phyloP scores from a whole-genome alignment of 331 rosid genomes.

The Arachis monticola region DNA sequence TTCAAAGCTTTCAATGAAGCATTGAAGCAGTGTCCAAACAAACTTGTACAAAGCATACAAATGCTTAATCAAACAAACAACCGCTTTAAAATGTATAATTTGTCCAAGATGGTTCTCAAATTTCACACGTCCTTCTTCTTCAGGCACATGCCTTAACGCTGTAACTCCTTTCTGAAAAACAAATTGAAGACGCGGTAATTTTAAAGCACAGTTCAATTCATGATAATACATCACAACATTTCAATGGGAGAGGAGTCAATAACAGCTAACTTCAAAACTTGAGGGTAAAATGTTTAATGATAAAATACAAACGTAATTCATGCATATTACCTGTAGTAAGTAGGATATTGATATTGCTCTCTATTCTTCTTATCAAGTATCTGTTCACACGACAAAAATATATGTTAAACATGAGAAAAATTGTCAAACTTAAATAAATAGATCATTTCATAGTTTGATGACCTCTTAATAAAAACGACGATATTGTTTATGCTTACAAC shows the following conservation, averaged over 20 bases:
- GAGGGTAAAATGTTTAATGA: conserved; percentile 6
- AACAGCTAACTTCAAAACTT: background rate
- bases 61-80: conserved; percentile 33
- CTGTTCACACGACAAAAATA: conserved; percentile 45
- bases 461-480: background rate
- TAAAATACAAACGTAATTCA: conserved; percentile 9
- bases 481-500: no score
- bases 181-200: conserved; percentile 16
- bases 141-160: conserved; percentile 27
- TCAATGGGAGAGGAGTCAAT: background rate
- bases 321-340: conserved; percentile 48
- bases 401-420: conserved; percentile 23
- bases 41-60: conserved; percentile 36
- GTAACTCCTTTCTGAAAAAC: conserved; percentile 48
- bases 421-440: conserved; percentile 1
- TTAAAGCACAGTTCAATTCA: background rate
- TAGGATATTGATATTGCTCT: conserved; percentile 32
- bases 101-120: conserved; percentile 35
- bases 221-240: background rate
- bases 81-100: conserved; percentile 42
- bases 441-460: conserved; percentile 8
- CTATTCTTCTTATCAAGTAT: conserved; percentile 38
- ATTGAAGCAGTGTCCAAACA: conserved; percentile 25
- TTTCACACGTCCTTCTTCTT: conserved; percentile 29
- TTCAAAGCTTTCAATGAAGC: conserved; percentile 31